Base-by-base conservation (phyloP, 1,284 basidiomycete species). In the Boletus subluridellus region DNA sequence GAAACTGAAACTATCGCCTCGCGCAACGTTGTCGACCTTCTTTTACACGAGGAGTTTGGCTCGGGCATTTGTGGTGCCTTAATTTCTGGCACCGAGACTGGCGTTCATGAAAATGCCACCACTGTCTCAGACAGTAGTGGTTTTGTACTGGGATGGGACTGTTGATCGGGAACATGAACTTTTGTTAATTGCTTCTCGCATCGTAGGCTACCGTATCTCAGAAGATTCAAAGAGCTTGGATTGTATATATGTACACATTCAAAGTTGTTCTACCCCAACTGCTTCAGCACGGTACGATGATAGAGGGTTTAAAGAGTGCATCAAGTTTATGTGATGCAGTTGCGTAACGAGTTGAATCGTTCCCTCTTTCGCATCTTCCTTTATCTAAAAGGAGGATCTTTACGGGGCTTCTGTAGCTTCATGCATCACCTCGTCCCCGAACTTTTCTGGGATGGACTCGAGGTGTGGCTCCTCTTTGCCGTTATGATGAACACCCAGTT, bases 1-100 rank as follows among this genome's bases (percentile, higher is more conserved):
- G 94, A 98, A 74, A 96, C 95, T 0, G 87, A 93, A 73, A 95
- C 92, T 0, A 76, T 97, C 42, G 81, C 91, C 0, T 85, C 91
- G 0, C 85, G 92, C 41, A 96, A 97, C 69, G 80, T 89, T 30
- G 90, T 93, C 50, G 91, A 92, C 62, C 76, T 91, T 28, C 78
- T 92, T 26, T 77, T 93, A 15, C 77, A 82, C 28, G 85, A 91
- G 39, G 81, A 86, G 67, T 94, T 85, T 66, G 73, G 79, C 39
- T 75, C 80, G 0, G 79, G 84, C 24, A 80, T 92, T 38, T 92
- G 89, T 73, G 80, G 78, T 34, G 67, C 69, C 39, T 57, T 63
- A 58, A 62, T 73, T 41, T 66, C 66, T 9, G 65, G 58, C 28
- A 53, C 60, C 10, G 64, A 65, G 28, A 44, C 45, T 24, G 51